Evolutionary conservation across 345 rosid genomes (phyloP), one percentile per base, ranked within the genome.

Genomic region (Sonneratia alba): DNA sequence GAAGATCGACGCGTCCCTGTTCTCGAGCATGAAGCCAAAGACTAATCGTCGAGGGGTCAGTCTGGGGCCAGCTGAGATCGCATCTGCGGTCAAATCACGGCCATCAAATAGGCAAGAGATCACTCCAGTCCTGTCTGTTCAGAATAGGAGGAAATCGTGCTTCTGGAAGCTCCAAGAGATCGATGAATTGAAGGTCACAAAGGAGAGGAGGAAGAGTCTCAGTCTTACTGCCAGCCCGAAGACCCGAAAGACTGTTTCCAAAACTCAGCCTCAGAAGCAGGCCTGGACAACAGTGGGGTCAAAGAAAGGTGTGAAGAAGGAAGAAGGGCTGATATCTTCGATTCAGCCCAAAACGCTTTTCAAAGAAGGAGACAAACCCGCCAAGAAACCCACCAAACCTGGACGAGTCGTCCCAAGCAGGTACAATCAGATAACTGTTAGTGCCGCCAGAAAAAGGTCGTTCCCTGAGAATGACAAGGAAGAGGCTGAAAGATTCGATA

Each of bases 311-410:
- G 80, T 77, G 79, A 95, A 88, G 88, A 95, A 81, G 82, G 97
- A 92, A 42, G 94, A 88, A 55, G 76, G 77, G 0, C 43, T 89
- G 71, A 75, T 89, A 22, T 71, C 78, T 4, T 69, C 76, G 12
- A 92, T 95, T 47, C 99, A 88, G 74, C 99, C 99, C 0, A 92
- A 87, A 78, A 87, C 55, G 36, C 88, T 95, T 0, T 95, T 95
- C 81, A 89, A 77, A 84, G 97, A 91, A 15, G 96, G 87, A 2
- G 97, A 88, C 49, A 95, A 84, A 76, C 76, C 88, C 9, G 77
- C 66, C 2, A 86, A 84, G 84, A 95, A 90, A 56, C 78, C 82
- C 3, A 55, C 77, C 76, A 91, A 87, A 68, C 86, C 89, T 3
- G 97, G 99, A 0, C 85, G 96, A 69, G 67, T 87, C 19, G 91